phyloP scores from a whole-genome alignment of 495 filamentous ascomycete species.

The Penicillium waksmanii region DNA sequence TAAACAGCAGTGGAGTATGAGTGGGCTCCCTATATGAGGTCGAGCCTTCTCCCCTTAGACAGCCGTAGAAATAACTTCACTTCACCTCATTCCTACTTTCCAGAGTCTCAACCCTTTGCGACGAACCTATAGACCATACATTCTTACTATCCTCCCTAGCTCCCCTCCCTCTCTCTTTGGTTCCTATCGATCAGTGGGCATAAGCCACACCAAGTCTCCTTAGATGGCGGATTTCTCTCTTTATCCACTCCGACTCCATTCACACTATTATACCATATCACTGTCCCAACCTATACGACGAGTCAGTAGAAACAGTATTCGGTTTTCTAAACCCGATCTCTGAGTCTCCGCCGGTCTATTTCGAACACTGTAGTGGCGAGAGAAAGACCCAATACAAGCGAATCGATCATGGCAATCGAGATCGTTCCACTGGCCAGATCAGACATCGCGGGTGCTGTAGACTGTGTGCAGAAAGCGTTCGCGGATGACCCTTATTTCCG shows the following conservation, averaged over 20 bases:
- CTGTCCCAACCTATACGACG: constrained; percentile 41
- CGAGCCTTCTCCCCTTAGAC: constrained; percentile 1
- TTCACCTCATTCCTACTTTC: constrained; percentile 1
- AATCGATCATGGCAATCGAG: constrained; percentile 53
- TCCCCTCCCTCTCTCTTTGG: constrained; percentile 6
- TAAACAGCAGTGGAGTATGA: constrained; percentile 11
- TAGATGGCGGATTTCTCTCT: constrained; percentile 45
- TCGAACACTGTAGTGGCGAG: constrained; percentile 27
- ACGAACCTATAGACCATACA: constrained; percentile 13
- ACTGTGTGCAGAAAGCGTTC: constrained; percentile 63
- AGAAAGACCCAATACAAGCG: constrained; percentile 5
- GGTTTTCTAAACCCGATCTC: constrained; percentile 27
- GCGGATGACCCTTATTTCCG: constrained; percentile 66
- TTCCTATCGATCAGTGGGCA: constrained; percentile 18
- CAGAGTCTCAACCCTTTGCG: constrained; percentile 5
- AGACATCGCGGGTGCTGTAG: constrained; percentile 65
- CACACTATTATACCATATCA: constrained; percentile 44
- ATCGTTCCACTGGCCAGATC: constrained; percentile 57
- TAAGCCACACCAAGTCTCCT: constrained; percentile 27
- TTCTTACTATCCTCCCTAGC: not conserved
- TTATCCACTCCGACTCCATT: constrained; percentile 40
- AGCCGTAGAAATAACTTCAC: not conserved
- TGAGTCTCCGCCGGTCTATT: constrained; percentile 17
- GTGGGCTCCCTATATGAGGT: constrained; percentile 27
- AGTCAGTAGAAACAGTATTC: constrained; percentile 39